Base-by-base conservation (phyloP, 108 stramenopile genomes). In the Discostella stelligeroides region DNA sequence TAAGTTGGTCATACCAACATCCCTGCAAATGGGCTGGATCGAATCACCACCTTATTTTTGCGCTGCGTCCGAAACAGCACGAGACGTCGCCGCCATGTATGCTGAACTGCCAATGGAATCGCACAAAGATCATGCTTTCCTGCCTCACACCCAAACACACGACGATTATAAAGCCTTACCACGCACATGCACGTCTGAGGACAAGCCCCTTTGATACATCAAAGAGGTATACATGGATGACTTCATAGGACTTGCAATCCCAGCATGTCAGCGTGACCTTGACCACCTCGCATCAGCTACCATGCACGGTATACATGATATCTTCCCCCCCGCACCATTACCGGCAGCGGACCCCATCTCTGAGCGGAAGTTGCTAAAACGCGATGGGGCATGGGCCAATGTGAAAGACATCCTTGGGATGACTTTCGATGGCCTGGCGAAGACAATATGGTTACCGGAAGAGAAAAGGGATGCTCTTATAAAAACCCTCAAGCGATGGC, bases 281-380 rank as follows among this genome's bases (percentile, higher is more conserved):
- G 13, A 51, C 1, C 58, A 69, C 8, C 59, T 69, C 0, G 23
- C 53, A 41, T 2, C 21, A 12, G 60, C 41, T 0, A n/a, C 64
- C 0, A 10, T 71, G 13, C 13, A 15, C 29, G 55, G 55, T 15
- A 38, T 56, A 15, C 69, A 76, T 40, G 75, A 59, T 23, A 69
- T 76, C 3, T 71, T 76, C 28, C 68, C 68, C 8, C 53, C 41
- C 2, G 45, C 43, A 15, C 13, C 27, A 1, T 23, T 38, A 0
- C 40, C 57, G 7, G 23, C 1, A 15, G 10, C n/a, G 25, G 84
- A 85, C 45, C 81, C 84, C 0, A 65, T 74, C 7, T 82, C 84
- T 6, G 4, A 66, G n/a, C 82, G 80, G 51, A 85, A 82, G 27
- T n/a, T 82, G 1, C 7, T 38, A 11, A 75, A 85, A 48, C 79